Conservation (phyloP, 148 eudicot genomes). For the Tetragonia tetragonoides region DNA sequence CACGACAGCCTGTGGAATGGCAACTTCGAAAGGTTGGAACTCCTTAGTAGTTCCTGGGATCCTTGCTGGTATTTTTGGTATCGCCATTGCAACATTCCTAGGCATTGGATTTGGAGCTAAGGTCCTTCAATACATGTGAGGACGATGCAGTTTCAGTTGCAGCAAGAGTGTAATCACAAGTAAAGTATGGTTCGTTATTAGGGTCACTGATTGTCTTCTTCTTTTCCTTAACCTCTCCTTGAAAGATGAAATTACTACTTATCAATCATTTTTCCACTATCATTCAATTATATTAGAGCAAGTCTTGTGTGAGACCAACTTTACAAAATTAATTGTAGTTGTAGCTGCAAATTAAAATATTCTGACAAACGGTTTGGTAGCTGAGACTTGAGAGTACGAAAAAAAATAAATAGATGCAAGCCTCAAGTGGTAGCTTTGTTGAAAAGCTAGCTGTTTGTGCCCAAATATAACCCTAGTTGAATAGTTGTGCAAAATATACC, state of each 20-base stretch:
- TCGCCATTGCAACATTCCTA: constrained; percentile 83
- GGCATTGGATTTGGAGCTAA: constrained; percentile 68
- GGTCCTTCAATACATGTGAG: constrained; percentile 62
- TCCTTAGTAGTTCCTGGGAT: constrained; percentile 82
- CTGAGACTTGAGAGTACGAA: too few relatives aligned
- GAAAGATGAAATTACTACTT: background rate
- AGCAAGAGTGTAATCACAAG: background rate
- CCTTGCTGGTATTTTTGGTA: constrained; percentile 92
- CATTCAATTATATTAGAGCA: too few relatives aligned
- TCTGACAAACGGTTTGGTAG: too few relatives aligned
- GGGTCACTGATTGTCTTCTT: background rate
- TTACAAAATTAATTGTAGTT: too few relatives aligned
- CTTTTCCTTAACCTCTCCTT: background rate
- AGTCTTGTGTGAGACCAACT: too few relatives aligned
- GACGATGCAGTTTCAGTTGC: background rate
- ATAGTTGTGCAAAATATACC: too few relatives aligned
- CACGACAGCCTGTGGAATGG: constrained; percentile 98
- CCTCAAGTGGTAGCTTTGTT: too few relatives aligned
- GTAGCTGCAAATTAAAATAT: too few relatives aligned
- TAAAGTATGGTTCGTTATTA: background rate
- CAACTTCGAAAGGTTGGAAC: constrained; percentile 89
- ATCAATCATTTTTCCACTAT: background rate
- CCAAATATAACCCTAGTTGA: too few relatives aligned
- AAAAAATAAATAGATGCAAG: too few relatives aligned
- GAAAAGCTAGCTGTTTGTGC: too few relatives aligned